Percentiles rank a stretch among this genome's conserved stretches.
These are phyloP conservation scores for Globisporangium nodosum DNA, from an alignment of 352 stramenopile species.

Conservation along the genomic window DNA sequence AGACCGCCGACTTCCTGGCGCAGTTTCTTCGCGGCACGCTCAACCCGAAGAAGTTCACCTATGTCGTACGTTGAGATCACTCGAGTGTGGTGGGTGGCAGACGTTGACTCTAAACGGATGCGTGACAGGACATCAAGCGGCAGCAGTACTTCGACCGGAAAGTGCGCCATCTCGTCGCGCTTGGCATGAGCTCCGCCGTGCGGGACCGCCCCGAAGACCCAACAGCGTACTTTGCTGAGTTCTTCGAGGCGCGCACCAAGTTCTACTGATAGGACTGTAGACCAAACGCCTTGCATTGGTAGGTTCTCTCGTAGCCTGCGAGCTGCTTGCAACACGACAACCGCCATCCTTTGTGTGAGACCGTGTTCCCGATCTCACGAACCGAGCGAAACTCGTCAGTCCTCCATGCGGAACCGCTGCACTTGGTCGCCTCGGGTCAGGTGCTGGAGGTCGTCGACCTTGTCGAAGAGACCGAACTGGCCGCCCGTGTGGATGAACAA, in stretches of 20 bases:
- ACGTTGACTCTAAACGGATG: no score
- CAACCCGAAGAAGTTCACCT: conserved; percentile 71
- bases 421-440: conserved; percentile 44
- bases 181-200: conserved; percentile 56
- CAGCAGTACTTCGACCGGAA: conserved; percentile 76
- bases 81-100: neutral
- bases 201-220: conserved; percentile 55
- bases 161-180: conserved; percentile 58
- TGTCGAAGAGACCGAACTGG: conserved; percentile 90
- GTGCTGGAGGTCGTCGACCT: conserved; percentile 65
- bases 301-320: neutral
- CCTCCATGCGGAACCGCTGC: conserved; percentile 57
- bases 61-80: conserved; percentile 28
- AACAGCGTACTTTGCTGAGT: conserved; percentile 46
- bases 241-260: conserved; percentile 65
- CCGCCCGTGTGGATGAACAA: conserved; percentile 91
- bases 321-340: neutral
- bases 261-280: conserved; percentile 34
- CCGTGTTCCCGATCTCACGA: no score
- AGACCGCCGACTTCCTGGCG: conserved; percentile 62
- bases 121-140: conserved; percentile 46
- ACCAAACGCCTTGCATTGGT: no score
- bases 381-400: neutral
- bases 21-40: conserved; percentile 60
- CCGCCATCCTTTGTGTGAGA: neutral